phyloP scores from a whole-genome alignment of 345 rosid genomes.

The Toxicodendron radicans region DNA sequence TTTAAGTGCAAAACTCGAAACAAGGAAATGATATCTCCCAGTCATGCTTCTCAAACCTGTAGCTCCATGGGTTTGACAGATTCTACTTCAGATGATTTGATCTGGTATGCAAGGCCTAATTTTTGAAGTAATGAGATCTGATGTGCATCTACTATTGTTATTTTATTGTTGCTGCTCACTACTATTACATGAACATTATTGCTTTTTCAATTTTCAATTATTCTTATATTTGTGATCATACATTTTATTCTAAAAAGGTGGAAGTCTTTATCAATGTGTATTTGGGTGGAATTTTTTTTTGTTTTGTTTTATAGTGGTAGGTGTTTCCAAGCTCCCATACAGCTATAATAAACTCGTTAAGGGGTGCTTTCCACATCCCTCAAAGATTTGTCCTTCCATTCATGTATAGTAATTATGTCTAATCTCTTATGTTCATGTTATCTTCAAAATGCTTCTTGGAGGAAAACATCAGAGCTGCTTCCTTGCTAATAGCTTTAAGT shows the following conservation, averaged over 20 bases:
- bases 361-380: background rate
- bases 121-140: constrained; percentile 1
- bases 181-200: background rate
- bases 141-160: background rate
- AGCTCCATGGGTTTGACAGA: constrained; percentile 25
- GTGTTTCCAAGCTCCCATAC: background rate
- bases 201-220: background rate
- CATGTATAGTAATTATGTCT: no score
- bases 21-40: constrained; percentile 25
- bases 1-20: constrained; percentile 59
- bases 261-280: background rate
- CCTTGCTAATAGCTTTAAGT: background rate
- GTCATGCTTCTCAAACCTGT: constrained; percentile 30
- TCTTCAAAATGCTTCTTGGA: no score
- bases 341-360: background rate
- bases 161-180: background rate
- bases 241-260: background rate
- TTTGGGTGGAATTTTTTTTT: background rate
- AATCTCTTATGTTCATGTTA: no score
- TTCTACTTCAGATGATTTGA: constrained; percentile 48
- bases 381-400: no score
- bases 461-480: no score
- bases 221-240: background rate
- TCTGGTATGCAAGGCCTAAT: constrained; percentile 51
- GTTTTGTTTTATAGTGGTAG: background rate